A percentile compares a stretch with the other conserved stretches of the same genome.
phyloP scores from a whole-genome alignment of 805 yeast species.

The Saccharomyces eubayanus region DNA sequence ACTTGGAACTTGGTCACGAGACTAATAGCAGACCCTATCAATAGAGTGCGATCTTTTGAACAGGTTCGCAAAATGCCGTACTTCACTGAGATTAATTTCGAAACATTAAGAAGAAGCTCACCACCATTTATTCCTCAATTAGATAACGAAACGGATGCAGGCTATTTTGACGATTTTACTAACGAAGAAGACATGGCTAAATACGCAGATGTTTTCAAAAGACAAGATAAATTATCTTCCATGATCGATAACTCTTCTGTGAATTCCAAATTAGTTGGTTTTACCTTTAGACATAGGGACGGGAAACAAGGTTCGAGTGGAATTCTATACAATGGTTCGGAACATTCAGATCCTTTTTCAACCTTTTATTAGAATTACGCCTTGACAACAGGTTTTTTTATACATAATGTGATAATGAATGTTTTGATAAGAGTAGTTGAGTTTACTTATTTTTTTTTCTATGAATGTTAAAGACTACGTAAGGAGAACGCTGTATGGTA shows the following conservation, averaged over 20 bases:
- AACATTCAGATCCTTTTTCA: slow-evolving; percentile 33
- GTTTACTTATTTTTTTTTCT: not conserved
- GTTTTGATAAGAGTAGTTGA: not conserved
- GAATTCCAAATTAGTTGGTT: slow-evolving; percentile 79
- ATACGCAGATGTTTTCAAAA: slow-evolving; percentile 92
- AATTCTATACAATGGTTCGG: slow-evolving; percentile 29
- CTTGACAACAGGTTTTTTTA: not conserved
- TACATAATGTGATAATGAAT: not conserved
- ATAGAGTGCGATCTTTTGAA: slow-evolving; percentile 67
- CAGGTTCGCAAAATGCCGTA: slow-evolving; percentile 76
- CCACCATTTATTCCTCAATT: slow-evolving; percentile 97
- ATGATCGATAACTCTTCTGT: slow-evolving; percentile 47
- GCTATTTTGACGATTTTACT: slow-evolving; percentile 94
- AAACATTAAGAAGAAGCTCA: slow-evolving; percentile 50
- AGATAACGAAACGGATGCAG: slow-evolving; percentile 96
- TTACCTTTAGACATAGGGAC: slow-evolving; percentile 81
- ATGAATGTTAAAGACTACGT: not conserved
- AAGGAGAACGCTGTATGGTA: not conserved
- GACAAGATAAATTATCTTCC: slow-evolving; percentile 77
- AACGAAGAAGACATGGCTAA: slow-evolving; percentile 96
- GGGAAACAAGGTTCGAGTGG: slow-evolving; percentile 34
- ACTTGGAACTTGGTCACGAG: slow-evolving; percentile 85
- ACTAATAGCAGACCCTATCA: slow-evolving; percentile 69
- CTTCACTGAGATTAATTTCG: slow-evolving; percentile 80
- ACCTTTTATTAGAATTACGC: slow-evolving; percentile 24